phyloP scores from a whole-genome alignment of 148 eudicot genomes.

The Vaccinium darrowii region DNA sequence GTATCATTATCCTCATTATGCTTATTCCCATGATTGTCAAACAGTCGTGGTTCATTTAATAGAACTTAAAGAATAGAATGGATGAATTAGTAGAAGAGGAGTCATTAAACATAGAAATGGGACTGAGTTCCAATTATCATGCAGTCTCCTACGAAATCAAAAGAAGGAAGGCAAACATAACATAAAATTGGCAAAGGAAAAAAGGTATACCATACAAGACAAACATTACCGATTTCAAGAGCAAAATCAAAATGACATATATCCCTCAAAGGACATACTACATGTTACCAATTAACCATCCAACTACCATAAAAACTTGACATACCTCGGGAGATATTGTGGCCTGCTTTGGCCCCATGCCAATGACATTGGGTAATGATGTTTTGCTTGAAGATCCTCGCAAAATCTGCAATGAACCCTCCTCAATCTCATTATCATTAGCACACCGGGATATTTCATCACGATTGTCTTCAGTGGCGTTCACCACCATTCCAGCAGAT shows the following conservation, averaged over 20 bases:
- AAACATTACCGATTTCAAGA: constrained; percentile 32
- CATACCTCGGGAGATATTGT: constrained; percentile 53
- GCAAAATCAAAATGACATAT: not conserved
- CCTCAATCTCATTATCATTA: constrained; percentile 31
- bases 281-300: constrained; percentile 8
- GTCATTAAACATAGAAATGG: not conserved
- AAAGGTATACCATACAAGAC: not conserved
- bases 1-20: not conserved
- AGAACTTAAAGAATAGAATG: not conserved
- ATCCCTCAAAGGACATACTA: constrained; percentile 27
- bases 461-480: constrained; percentile 24
- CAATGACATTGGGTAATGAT: constrained; percentile 26
- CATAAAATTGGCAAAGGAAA: not conserved
- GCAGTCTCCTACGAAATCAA: not conserved
- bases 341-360: constrained; percentile 31
- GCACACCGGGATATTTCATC: constrained; percentile 21
- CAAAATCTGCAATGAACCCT: constrained; percentile 30
- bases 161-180: not conserved
- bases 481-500: constrained; percentile 24
- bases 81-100: not conserved
- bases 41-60: not conserved
- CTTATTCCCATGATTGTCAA: not conserved
- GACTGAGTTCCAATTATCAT: not conserved
- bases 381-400: constrained; percentile 27
- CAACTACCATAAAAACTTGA: constrained; percentile 14